phyloP scores from a whole-genome alignment of 139 green algal species.

The Coelastrella sp. region DNA sequence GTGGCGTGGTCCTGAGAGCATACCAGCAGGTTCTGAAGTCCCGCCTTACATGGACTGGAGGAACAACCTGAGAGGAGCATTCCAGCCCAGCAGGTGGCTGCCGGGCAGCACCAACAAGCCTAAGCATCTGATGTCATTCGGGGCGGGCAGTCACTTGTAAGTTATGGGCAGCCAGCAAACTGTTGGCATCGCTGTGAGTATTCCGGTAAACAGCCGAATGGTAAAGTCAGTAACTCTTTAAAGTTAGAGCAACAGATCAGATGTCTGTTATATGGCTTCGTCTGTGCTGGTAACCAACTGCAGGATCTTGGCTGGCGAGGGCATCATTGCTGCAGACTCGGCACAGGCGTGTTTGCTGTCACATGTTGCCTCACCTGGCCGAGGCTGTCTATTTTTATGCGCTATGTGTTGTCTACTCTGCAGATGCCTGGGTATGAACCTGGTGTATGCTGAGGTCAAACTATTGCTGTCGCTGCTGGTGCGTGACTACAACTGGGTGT shows the following conservation, averaged over 20 bases:
- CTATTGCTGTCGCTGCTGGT: slow-evolving; percentile 45
- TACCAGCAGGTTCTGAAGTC: background rate
- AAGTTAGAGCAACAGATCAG: no score
- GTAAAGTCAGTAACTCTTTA: no score
- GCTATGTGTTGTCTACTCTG: background rate
- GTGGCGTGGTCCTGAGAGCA: slow-evolving; percentile 26
- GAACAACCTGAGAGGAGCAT: slow-evolving; percentile 40
- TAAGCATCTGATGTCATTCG: slow-evolving; percentile 35
- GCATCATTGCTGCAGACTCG: background rate
- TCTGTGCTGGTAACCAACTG: no score
- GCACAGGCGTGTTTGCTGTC: background rate
- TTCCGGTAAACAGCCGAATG: no score
- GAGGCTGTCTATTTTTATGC: no score
- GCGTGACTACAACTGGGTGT: background rate
- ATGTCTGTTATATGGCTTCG: no score
- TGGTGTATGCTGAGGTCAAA: slow-evolving; percentile 52
- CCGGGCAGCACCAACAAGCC: background rate
- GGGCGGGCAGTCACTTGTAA: slow-evolving; percentile 44
- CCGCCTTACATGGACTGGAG: slow-evolving; percentile 56
- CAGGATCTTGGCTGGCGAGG: no score
- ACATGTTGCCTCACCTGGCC: no score
- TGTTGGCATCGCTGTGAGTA: no score
- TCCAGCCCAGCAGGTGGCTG: slow-evolving; percentile 52
- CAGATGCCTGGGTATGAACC: slow-evolving; percentile 41
- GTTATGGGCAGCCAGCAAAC: no score